Conservation (phyloP, 176 grass and related monocot genomes). For the Phragmites australis region DNA sequence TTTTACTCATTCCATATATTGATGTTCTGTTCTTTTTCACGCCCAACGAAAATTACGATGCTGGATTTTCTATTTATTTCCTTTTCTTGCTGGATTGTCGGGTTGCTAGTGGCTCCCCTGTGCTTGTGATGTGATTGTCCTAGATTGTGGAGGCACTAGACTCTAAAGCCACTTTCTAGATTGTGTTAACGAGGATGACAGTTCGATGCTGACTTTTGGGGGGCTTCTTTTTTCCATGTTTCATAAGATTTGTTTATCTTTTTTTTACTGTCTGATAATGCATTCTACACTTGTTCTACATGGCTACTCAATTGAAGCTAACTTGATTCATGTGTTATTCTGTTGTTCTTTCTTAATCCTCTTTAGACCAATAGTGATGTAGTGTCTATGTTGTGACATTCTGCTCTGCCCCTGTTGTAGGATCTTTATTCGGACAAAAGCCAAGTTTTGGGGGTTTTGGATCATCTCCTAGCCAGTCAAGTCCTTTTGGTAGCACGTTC, state of each 20-base stretch:
- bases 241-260: constrained; percentile 14
- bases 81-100: neutral
- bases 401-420: constrained; percentile 36
- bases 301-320: neutral
- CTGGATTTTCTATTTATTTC: neutral
- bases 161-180: neutral
- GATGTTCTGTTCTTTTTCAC: too few relatives aligned
- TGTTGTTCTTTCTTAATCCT: constrained; percentile 9
- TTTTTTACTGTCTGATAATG: neutral
- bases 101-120: neutral
- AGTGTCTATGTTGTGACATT: constrained; percentile 1
- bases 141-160: neutral
- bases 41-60: too few relatives aligned
- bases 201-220: neutral
- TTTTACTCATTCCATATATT: too few relatives aligned
- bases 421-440: constrained; percentile 93
- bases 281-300: neutral
- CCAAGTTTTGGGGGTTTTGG: constrained; percentile 78
- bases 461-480: constrained; percentile 78
- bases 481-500: constrained; percentile 71
- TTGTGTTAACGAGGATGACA: neutral
- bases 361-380: neutral
- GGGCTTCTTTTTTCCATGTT: neutral
- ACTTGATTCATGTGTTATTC: neutral
- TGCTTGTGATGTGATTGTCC: neutral